Base-by-base conservation (phyloP, 345 rosid genomes). In the Eucalyptus lansdowneana region DNA sequence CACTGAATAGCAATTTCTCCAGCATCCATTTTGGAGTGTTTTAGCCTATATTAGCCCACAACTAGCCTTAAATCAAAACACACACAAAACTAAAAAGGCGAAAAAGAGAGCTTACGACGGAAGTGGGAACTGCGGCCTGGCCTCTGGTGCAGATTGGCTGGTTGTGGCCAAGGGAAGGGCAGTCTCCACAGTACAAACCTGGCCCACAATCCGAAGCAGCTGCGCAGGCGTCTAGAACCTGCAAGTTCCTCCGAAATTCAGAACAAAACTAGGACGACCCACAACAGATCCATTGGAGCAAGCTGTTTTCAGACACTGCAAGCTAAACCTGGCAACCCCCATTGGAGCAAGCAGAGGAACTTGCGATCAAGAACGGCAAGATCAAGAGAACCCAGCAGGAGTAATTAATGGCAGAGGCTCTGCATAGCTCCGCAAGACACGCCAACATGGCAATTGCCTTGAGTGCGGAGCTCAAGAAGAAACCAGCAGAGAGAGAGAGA, bases 101-200 rank as follows among this genome's bases (percentile, higher is more conserved):
- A 42, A 15, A 58, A 65, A 25, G 89, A 83, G 90, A 92, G 89
- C 96, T 92, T 87, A 98, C 99, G 90, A 95, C 81, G 87, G 98
- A 91, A 89, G 98, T 94, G 65, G 98, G 98, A 13, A 95, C 88
- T 44, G 92, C 95, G 88, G 97, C 95, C 91, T 95, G 99, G 94
- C 99, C 99, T 93, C 99, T 94, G 89, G 94, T 96, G 91, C 99
- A 98, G 90, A 93, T 76, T 86, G 99, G 98, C 90, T 93, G 96
- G 87, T 91, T 94, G 90, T 94, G 94, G 65, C 96, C 96, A 87
- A 93, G 86, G 72, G 95, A 95, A 93, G 97, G 98, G 90, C 98
- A 97, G 87, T 94, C 93, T 37, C 99, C 99, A 91, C 99, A 97
- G 89, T 94, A 97, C 37, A 97, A 93, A 88, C 99, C 98, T 11